A percentile compares a stretch with the other conserved stretches of the same genome.
Evolutionary conservation across 148 eudicot genomes (phyloP).

Genomic region (Vaccinium macrocarpon): DNA sequence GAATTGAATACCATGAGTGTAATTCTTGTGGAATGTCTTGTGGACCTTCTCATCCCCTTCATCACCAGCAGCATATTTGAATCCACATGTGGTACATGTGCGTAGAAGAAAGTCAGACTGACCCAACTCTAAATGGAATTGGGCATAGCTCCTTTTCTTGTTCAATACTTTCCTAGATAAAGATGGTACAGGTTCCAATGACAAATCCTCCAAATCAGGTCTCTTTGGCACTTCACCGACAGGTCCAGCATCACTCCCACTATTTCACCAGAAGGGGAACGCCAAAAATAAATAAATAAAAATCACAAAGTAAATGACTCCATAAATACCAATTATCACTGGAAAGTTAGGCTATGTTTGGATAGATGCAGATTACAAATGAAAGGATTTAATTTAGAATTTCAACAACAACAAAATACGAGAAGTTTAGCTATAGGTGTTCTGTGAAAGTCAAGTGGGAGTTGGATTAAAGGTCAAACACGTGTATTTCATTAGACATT

Average conservation of each 20-base stretch:
- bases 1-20: conserved; percentile 68
- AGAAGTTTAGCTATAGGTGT: background rate
- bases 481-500: background rate
- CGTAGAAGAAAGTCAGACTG: conserved; percentile 86
- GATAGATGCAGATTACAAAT: background rate
- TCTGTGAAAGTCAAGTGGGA: background rate
- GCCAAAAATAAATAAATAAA: background rate
- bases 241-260: conserved; percentile 19
- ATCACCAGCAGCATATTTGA: conserved; percentile 78
- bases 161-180: conserved; percentile 41
- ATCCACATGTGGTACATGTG: conserved; percentile 68
- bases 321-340: background rate
- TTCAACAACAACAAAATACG: background rate
- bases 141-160: conserved; percentile 86
- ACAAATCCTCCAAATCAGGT: conserved; percentile 18
- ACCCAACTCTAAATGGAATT: conserved; percentile 82
- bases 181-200: conserved; percentile 16
- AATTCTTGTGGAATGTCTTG: conserved; percentile 62
- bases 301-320: background rate
- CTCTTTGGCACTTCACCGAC: conserved; percentile 26
- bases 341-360: background rate
- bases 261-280: conserved; percentile 12
- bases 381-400: background rate
- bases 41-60: conserved; percentile 81
- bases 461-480: background rate